Conservation (phyloP, 1,139 yeast genomes). For the Candida tropicalis region DNA sequence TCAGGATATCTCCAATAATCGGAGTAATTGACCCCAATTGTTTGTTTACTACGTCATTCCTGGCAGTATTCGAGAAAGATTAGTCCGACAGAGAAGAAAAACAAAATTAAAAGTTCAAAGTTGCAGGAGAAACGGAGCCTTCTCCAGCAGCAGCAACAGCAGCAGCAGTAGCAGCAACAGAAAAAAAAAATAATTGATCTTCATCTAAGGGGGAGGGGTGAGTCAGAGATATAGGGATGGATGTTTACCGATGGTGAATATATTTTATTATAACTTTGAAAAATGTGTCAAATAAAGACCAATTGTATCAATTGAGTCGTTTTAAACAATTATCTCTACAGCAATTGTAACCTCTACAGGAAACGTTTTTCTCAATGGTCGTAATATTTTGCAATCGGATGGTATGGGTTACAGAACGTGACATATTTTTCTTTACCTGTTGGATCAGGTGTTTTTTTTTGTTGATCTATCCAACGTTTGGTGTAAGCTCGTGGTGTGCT, state of each 20-base stretch:
- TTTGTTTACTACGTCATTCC: not conserved
- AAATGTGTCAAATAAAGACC: not conserved
- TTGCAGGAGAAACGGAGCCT: not conserved
- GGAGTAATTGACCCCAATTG: not conserved
- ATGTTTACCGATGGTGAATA: not conserved
- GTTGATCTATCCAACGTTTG: not conserved
- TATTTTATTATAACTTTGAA: not conserved
- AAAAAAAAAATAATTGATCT: not conserved
- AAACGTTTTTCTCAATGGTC: too few relatives aligned
- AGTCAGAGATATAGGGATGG: not conserved
- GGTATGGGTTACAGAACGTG: not conserved
- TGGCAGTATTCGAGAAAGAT: slow-evolving; percentile 1
- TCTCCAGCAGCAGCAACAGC: too few relatives aligned
- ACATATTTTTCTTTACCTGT: not conserved
- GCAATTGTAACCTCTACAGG: too few relatives aligned
- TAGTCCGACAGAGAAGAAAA: slow-evolving; percentile 2
- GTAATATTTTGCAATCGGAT: not conserved
- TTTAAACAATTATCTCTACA: too few relatives aligned
- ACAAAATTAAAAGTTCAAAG: too few relatives aligned
- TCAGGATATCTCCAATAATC: not conserved
- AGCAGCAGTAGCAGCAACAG: not conserved
- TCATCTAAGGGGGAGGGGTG: not conserved
- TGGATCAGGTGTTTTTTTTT: not conserved
- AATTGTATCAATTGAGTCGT: not conserved
- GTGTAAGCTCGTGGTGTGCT: slow-evolving; percentile 9